phyloP scores from a whole-genome alignment of 2,329 filamentous ascomycete genomes.

The Aspergillus spinulosporus region DNA sequence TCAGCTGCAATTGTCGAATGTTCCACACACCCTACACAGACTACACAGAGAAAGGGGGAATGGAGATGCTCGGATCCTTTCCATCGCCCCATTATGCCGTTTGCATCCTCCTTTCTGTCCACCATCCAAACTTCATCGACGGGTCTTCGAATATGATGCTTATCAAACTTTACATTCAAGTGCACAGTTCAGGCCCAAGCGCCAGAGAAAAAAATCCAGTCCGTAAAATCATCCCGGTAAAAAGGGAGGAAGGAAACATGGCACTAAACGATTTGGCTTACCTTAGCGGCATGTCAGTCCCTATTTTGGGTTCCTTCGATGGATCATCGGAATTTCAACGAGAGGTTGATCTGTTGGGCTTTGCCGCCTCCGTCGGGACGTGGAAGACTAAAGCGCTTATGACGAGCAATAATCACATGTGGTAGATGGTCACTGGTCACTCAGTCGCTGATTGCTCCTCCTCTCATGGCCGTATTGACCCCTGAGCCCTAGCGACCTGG shows the following conservation, averaged over 20 bases:
- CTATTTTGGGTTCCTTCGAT: constrained; percentile 18
- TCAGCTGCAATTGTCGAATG: not conserved
- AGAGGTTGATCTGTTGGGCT: constrained; percentile 14
- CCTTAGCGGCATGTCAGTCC: constrained; percentile 27
- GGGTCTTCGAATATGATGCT: not conserved
- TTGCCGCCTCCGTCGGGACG: not conserved
- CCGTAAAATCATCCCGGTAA: not conserved
- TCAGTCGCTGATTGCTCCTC: not conserved
- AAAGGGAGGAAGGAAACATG: constrained; percentile 3
- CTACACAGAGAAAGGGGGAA: not conserved
- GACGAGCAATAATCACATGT: constrained; percentile 12
- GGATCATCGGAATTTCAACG: constrained; percentile 9
- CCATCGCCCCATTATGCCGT: not conserved
- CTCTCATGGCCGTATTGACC: not conserved
- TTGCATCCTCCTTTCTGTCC: not conserved
- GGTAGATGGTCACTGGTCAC: too few relatives aligned
- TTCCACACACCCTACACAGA: not conserved
- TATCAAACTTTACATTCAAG: constrained; percentile 8
- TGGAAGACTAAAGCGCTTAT: constrained; percentile 1
- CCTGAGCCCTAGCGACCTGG: not conserved
- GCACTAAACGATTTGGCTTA: constrained; percentile 24
- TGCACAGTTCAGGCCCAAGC: constrained; percentile 19
- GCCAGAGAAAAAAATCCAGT: constrained; percentile 6
- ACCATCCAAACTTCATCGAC: not conserved
- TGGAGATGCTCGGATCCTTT: not conserved